These are phyloP conservation scores for Venturia pyrina DNA, from an alignment of 2,329 filamentous ascomycete species.

Conservation along the genomic window DNA sequence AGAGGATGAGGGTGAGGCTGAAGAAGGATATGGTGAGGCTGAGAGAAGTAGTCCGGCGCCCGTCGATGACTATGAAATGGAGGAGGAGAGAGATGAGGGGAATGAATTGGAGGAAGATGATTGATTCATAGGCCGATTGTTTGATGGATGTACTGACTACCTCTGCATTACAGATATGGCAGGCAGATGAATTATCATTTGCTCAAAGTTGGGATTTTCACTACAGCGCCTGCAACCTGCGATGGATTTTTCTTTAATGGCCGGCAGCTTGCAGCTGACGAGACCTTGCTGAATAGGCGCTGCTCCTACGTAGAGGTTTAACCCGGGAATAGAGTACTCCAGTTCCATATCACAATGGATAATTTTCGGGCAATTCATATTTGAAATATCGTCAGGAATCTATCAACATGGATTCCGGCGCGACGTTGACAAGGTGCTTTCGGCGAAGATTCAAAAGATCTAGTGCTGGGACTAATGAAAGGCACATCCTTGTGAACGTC, in stretches of 20 bases:
- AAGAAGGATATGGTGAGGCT: not conserved
- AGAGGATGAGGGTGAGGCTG: slow-evolving; percentile 10
- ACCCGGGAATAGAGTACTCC: too few species aligned
- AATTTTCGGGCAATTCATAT: too few species aligned
- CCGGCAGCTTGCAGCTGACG: too few species aligned
- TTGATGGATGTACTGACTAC: not conserved
- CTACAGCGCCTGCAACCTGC: too few species aligned
- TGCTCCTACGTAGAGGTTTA: too few species aligned
- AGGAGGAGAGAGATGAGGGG: not conserved
- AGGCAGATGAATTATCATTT: not conserved
- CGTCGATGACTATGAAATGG: not conserved
- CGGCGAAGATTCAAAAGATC: not conserved
- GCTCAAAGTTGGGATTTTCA: not conserved
- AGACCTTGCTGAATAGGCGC: not conserved
- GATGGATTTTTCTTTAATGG: not conserved
- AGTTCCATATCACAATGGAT: too few species aligned
- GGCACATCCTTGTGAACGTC: not conserved
- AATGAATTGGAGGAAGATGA: not conserved
- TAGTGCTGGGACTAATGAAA: not conserved
- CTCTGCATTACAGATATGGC: not conserved
- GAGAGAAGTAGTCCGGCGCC: slow-evolving; percentile 2
- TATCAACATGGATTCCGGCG: too few species aligned
- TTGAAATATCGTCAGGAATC: too few species aligned
- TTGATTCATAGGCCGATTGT: not conserved
- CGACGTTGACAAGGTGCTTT: not conserved